Percentiles rank a stretch among this genome's conserved stretches.
phyloP scores from a whole-genome alignment of 2,329 filamentous ascomycete genomes.

The Pseudogymnoascus sp. region DNA sequence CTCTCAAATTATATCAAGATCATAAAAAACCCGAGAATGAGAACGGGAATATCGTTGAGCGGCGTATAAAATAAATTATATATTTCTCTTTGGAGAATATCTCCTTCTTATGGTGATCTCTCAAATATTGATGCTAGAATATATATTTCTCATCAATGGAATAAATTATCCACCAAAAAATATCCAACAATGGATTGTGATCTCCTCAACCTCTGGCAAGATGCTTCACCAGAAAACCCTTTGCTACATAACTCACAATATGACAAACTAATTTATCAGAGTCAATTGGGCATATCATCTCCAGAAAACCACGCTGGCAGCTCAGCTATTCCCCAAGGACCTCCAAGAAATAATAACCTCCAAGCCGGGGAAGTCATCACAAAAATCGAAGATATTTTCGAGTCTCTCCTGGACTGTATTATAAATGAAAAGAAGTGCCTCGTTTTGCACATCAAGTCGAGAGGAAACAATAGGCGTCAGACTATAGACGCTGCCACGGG shows the following conservation, averaged over 20 bases:
- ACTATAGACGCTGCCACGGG: not conserved
- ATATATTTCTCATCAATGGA: not conserved
- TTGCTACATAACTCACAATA: not conserved
- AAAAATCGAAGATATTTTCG: constrained; percentile 48
- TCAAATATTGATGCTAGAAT: not conserved
- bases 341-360: not conserved
- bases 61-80: too few relatives aligned
- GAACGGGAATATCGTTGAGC: too few relatives aligned
- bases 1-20: not conserved
- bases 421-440: constrained; percentile 35
- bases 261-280: not conserved
- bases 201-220: not conserved
- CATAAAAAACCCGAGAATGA: too few relatives aligned
- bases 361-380: constrained; percentile 32
- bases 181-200: not conserved
- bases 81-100: not conserved
- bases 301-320: not conserved
- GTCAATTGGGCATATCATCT: not conserved
- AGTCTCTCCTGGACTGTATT: constrained; percentile 41
- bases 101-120: not conserved
- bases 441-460: constrained; percentile 38
- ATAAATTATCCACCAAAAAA: not conserved
- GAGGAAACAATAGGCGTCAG: constrained; percentile 15
- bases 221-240: not conserved
- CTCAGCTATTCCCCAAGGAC: not conserved